Conservation (phyloP, 2,329 filamentous ascomycete species). For the Alternaria solani region DNA sequence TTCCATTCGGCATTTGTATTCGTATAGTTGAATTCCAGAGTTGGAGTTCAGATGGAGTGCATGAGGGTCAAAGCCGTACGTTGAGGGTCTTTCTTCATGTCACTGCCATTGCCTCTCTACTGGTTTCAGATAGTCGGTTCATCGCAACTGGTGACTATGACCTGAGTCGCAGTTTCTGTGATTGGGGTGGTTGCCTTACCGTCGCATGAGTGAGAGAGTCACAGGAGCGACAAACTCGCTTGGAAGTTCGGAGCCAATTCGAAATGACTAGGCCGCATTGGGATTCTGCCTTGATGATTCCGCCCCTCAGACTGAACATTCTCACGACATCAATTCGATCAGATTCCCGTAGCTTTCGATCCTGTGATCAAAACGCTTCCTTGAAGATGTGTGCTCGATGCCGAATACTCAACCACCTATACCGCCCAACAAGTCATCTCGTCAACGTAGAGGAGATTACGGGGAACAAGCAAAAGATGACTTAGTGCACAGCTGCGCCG, state of each 20-base stretch:
- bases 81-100: background rate
- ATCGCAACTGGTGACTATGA: background rate
- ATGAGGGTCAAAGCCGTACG: background rate
- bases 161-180: background rate
- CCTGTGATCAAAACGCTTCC: background rate
- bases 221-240: background rate
- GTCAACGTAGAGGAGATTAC: background rate
- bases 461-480: background rate
- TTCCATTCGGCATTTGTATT: slow-evolving; percentile 18
- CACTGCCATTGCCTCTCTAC: background rate
- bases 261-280: background rate
- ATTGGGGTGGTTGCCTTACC: background rate
- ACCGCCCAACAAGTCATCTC: background rate
- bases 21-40: background rate
- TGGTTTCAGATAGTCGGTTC: background rate
- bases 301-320: background rate
- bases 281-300: background rate
- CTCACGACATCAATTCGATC: background rate
- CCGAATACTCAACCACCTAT: background rate
- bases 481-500: background rate
- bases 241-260: background rate
- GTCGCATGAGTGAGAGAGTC: background rate
- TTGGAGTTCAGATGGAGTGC: background rate
- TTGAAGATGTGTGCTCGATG: background rate
- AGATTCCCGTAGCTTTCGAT: background rate